phyloP scores from a whole-genome alignment of 2,329 filamentous ascomycete genomes.

The Hypoxylon sp. region DNA sequence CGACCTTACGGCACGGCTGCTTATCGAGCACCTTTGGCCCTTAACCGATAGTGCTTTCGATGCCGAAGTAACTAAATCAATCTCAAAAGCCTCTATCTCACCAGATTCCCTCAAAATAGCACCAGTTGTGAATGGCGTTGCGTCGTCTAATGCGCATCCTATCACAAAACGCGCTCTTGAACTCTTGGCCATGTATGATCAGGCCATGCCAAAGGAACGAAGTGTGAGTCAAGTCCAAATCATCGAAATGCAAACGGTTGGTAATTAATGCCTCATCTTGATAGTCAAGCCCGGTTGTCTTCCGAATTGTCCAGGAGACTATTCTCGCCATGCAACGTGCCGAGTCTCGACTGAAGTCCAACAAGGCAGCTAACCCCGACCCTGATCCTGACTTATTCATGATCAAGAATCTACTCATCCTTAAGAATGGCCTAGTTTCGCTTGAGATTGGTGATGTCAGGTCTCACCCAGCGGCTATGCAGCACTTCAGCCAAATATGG shows the following conservation, averaged over 20 bases:
- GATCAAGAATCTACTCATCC: constrained; percentile 91
- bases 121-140: constrained; percentile 63
- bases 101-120: constrained; percentile 67
- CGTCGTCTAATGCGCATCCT: constrained; percentile 71
- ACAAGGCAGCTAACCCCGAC: constrained; percentile 65
- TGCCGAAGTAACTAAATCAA: constrained; percentile 68
- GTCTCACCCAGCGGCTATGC: constrained; percentile 66
- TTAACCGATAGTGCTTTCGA: constrained; percentile 70
- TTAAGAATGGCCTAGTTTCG: constrained; percentile 96
- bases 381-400: constrained; percentile 91
- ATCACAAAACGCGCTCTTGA: constrained; percentile 72
- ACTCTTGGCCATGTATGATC: constrained; percentile 73
- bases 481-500: constrained; percentile 77
- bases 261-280: constrained; percentile 57
- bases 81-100: constrained; percentile 64
- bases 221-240: constrained; percentile 62
- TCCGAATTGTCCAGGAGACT: constrained; percentile 88
- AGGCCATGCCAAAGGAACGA: constrained; percentile 74
- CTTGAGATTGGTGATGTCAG: constrained; percentile 88
- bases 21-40: constrained; percentile 71
- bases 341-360: constrained; percentile 77
- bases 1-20: constrained; percentile 69
- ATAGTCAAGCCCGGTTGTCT: constrained; percentile 70
- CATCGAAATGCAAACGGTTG: not conserved
- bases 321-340: constrained; percentile 86